These are phyloP conservation scores for Mycena amicta DNA, from an alignment of 768 basidiomycete genomes.

Conservation along the genomic window DNA sequence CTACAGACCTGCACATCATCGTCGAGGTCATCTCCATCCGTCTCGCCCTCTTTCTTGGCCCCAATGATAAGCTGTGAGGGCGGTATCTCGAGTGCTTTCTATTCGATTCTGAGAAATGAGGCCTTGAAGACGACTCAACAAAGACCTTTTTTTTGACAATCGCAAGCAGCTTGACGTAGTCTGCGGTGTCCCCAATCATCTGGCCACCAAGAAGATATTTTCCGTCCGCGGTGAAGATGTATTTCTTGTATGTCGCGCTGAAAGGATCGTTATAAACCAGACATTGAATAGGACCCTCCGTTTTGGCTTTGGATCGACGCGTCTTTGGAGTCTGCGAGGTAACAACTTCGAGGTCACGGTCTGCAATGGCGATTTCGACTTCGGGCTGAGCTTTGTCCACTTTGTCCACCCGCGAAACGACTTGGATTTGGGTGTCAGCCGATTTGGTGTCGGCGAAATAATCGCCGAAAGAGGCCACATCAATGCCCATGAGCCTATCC, in stretches of 20 bases:
- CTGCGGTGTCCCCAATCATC: constrained; percentile 76
- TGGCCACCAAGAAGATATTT: constrained; percentile 75
- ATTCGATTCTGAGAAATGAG: neutral
- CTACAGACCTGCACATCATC: constrained; percentile 75
- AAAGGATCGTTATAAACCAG: constrained; percentile 76
- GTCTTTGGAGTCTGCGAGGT: constrained; percentile 2
- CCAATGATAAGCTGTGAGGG: constrained; percentile 72
- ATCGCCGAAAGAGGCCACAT: constrained; percentile 74
- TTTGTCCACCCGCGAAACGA: constrained; percentile 9
- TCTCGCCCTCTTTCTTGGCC: constrained; percentile 48
- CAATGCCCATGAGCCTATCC: constrained; percentile 53
- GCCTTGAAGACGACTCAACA: neutral
- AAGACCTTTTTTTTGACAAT: constrained; percentile 70
- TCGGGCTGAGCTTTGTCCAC: constrained; percentile 24
- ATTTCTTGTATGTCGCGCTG: constrained; percentile 73
- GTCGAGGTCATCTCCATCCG: constrained; percentile 66
- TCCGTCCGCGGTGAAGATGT: constrained; percentile 72
- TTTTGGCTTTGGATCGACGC: constrained; percentile 17
- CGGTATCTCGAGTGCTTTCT: constrained; percentile 67
- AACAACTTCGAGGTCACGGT: constrained; percentile 3
- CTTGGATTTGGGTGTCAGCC: constrained; percentile 24
- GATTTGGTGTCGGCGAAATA: constrained; percentile 62
- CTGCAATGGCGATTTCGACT: constrained; percentile 23
- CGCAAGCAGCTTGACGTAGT: constrained; percentile 70
- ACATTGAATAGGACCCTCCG: constrained; percentile 50